phyloP scores from a whole-genome alignment of 2,329 filamentous ascomycete genomes.

The Ascosphaera apis region DNA sequence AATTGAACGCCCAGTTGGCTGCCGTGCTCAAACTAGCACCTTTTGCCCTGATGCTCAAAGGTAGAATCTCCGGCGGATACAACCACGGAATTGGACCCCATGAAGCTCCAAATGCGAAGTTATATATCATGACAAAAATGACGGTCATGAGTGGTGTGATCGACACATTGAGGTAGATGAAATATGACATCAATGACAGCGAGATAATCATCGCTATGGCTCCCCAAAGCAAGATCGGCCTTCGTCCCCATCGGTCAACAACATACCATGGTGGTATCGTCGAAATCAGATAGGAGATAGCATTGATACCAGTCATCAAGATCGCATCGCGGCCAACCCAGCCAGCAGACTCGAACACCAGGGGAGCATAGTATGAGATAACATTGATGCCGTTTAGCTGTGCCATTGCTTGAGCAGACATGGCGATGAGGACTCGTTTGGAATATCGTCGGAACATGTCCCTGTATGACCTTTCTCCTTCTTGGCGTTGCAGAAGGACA shows the following conservation, averaged over 20 bases:
- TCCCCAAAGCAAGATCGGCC: constrained; percentile 71
- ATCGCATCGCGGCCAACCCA: constrained; percentile 80
- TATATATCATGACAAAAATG: constrained; percentile 93
- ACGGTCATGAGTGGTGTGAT: constrained; percentile 67
- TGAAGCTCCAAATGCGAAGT: constrained; percentile 86
- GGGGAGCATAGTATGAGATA: constrained; percentile 93
- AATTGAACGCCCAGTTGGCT: constrained; percentile 96
- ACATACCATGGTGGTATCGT: constrained; percentile 95
- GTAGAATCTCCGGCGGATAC: constrained; percentile 95
- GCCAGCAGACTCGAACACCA: constrained; percentile 92
- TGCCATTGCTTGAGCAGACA: constrained; percentile 89
- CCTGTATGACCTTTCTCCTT: constrained; percentile 71
- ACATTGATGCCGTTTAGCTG: constrained; percentile 99
- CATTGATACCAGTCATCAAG: constrained; percentile 94
- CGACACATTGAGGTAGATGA: constrained; percentile 62
- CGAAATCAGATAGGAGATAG: constrained; percentile 69
- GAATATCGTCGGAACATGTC: constrained; percentile 92
- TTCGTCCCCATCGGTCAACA: constrained; percentile 75
- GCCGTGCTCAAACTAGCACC: constrained; percentile 90
- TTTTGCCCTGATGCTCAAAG: constrained; percentile 88
- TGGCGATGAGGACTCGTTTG: constrained; percentile 89
- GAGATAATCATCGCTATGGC: constrained; percentile 77
- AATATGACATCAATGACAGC: constrained; percentile 78
- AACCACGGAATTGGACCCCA: constrained; percentile 98
- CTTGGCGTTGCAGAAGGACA: constrained; percentile 75